Evolutionary conservation across 371 early-diverging fungal genomes (phyloP).

Genomic region (Rhizopus arrhizus): DNA sequence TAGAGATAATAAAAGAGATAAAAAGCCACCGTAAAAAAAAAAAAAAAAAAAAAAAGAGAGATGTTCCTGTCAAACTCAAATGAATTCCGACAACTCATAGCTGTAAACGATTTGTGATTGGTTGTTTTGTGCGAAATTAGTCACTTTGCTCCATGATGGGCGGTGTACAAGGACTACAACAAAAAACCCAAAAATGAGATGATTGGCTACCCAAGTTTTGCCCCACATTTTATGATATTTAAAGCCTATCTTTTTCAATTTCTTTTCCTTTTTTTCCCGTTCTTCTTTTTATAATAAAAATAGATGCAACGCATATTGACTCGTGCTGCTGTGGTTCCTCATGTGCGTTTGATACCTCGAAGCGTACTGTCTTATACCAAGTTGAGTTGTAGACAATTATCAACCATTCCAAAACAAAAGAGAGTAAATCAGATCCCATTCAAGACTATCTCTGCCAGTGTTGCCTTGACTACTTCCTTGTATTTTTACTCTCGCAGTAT

Average conservation of each 20-base stretch:
- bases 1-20: neutral
- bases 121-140: slow-evolving; percentile 2
- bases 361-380: slow-evolving; percentile 1
- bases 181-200: neutral
- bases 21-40: too few species aligned
- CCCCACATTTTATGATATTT: slow-evolving; percentile 12
- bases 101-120: slow-evolving; percentile 1
- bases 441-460: slow-evolving; percentile 33
- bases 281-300: neutral
- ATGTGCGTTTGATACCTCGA: slow-evolving; percentile 6
- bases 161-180: neutral
- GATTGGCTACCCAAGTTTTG: neutral
- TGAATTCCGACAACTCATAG: neutral
- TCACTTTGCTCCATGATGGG: neutral
- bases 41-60: neutral
- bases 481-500: slow-evolving; percentile 17
- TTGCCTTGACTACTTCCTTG: slow-evolving; percentile 19
- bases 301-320: slow-evolving; percentile 24
- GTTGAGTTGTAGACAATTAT: slow-evolving; percentile 5
- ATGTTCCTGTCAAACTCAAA: slow-evolving; percentile 2
- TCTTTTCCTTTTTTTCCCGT: neutral
- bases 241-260: neutral
- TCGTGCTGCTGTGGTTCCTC: slow-evolving; percentile 16
- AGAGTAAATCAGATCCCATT: slow-evolving; percentile 19
- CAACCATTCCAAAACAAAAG: slow-evolving; percentile 1